Evolutionary conservation across 2,329 filamentous ascomycete genomes (phyloP), one percentile per base, ranked within the genome.

Genomic region (Cercospora zeae-maydis): DNA sequence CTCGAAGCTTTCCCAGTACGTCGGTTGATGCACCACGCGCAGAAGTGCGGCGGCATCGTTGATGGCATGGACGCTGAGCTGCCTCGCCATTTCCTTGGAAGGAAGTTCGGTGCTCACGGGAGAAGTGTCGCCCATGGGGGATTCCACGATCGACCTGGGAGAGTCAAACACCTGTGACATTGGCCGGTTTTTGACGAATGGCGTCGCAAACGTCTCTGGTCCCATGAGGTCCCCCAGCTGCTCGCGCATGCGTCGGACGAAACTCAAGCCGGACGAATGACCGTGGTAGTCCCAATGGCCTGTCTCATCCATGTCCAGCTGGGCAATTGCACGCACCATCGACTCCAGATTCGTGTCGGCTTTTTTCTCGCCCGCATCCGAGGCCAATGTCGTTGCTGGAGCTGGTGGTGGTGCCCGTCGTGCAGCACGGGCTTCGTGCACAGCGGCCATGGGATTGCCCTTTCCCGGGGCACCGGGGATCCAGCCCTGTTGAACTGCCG

Each of bases 271-370:
- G 0, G 95, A 98, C 0, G 93, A 97, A 67, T 91, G 90, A 53
- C 95, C 95, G 73, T 96, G 92, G 72, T 96, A 99, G 76, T 98
- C 93, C 87, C 92, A 96, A 70, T 95, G 87, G 45, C 93, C 93
- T 70, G 88, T 87, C 69, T 98, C 93, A 71, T 96, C 92, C 34
- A 98, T 83, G 72, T 98, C 93, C 16, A 99, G 83, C 74, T 93
- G 90, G 36, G 93, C 95, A 2, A 93, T 92, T 45, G 91, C 91
- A 73, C 93, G 90, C 62, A 98, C 92, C 93, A 99, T 98, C 30
- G 93, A 96, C 73, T 93, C 88, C 27, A 99, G 81, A 67, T 93
- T 85, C 10, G 85, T 86, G 68, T 93, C 91, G 51, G 72, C 68
- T 63, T 73, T 65, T 21, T 67, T 67, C 31, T 70, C 67, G 49